Base-by-base conservation (phyloP, 805 yeast genomes). In the Candida boleticola region DNA sequence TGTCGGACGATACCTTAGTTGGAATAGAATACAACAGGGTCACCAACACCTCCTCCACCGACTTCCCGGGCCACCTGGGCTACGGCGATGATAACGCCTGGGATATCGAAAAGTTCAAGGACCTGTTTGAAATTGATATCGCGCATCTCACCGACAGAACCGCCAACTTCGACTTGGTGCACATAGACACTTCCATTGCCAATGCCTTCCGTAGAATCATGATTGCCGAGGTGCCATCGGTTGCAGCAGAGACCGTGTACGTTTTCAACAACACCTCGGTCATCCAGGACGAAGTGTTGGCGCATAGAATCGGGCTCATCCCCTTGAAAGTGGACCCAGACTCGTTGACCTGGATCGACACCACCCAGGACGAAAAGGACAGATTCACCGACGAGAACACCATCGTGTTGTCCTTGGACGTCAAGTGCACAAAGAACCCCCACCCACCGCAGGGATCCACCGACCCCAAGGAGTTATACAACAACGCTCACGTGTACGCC, bases 171-270 rank as follows among this genome's bases (percentile, higher is more conserved):
- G 99, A 93, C 63, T 71, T 93, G 49, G 68, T 86, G 44, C 83
- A 88, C 55, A 68, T 90, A 39, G 99, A 93, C 63, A 86, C 98
- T 1, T 87, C 98, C 10, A 72, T 93, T 44, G 90, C 98, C 35
- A 93, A 93, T 69, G 97, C 99, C 0, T 89, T 92, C 67, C 83
- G 99, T 60, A 84, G 99, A 58, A 86, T 93, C 54, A 90, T 93
- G 98, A 82, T 93, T 42, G 79, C 97, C 1, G 99, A 93, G 62
- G 96, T 93, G 31, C 99, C 99, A 17, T 79, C 93, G 1, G 95
- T 92, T 36, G 98, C 99, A 13, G 85, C 96, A 18, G 99, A 93
- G 64, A 80, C 87, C 48, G 89, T 93, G 14, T 89, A 83, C 60
- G 77, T 93, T 45, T 85, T 85, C 71, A 92, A 89, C 74, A 93